Conservation (phyloP, 495 filamentous ascomycete genomes). For the Xylaria nigripes region DNA sequence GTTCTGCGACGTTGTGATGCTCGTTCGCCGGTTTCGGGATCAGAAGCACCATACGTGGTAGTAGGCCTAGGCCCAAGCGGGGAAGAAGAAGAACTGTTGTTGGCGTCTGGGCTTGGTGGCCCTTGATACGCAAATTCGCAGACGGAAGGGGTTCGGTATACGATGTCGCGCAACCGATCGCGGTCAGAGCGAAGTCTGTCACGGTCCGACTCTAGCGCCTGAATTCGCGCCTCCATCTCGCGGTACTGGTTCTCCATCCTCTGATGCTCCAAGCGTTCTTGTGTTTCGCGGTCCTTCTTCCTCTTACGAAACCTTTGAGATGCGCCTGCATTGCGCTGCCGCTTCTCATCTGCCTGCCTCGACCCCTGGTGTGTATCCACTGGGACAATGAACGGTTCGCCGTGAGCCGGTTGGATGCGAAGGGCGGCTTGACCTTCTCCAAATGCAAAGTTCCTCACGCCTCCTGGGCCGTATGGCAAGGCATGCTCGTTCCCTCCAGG, state of each 20-base stretch:
- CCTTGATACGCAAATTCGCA: constrained; percentile 41
- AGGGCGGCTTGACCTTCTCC: constrained; percentile 35
- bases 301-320: constrained; percentile 83
- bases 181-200: constrained; percentile 47
- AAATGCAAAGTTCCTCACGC: constrained; percentile 29
- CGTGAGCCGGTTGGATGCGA: constrained; percentile 32
- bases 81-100: constrained; percentile 18
- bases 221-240: constrained; percentile 34
- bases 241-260: constrained; percentile 53
- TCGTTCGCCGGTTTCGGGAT: constrained; percentile 31
- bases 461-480: constrained; percentile 16
- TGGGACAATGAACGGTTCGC: constrained; percentile 50
- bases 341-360: constrained; percentile 80
- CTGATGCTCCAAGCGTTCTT: constrained; percentile 54
- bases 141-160: constrained; percentile 45
- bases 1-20: constrained; percentile 37
- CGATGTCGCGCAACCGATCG: constrained; percentile 58
- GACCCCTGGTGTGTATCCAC: constrained; percentile 75
- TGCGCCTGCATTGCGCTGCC: constrained; percentile 87
- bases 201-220: constrained; percentile 42
- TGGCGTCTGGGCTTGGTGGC: constrained; percentile 36
- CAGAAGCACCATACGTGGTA: constrained; percentile 12
- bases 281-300: constrained; percentile 80
- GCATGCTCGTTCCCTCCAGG: constrained; percentile 12
- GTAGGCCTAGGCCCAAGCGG: neutral